Base-by-base conservation (phyloP, 2,329 filamentous ascomycete genomes). In the Alternaria tenuissima region DNA sequence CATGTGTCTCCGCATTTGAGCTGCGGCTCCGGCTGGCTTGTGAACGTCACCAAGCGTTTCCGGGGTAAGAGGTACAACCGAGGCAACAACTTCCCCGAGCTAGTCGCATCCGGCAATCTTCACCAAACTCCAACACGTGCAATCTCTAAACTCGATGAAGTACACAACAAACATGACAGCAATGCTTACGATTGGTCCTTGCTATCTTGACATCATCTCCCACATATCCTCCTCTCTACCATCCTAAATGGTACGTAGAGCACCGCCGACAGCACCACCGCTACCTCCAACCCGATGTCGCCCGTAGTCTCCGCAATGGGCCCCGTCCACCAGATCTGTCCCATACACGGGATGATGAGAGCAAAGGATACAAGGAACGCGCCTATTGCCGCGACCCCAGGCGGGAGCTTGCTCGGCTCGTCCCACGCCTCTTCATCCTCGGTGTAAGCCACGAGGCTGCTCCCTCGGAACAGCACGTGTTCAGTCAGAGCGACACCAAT, bases 281-380 rank as follows among this genome's bases (percentile, higher is more conserved):
- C 87, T 72, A 88, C 77, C 78, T 90, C 88, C 58, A 90, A 89
- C 0, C 88, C 88, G 71, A 90, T 85, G 64, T 90, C 88, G 0
- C 88, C 88, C 11, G 87, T 88, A 36, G 68, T 83, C 74, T 82
- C 76, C 0, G 87, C 87, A 65, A 89, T 85, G 0, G 87, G 87
- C 0, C 87, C 87, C 8, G 81, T 84, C 69, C 83, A 89, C 87
- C 87, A 89, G 4, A 82, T 84, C 74, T 88, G 85, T 9, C 80
- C 81, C 83, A 89, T 89, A 32, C 83, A 85, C 0, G 87, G 87
- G 7, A 89, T 79, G 2, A 89, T 82, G 8, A 89, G 63, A 5
- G 65, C 80, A 65, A 82, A 81, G 55, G 76, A 78, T 3, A 78
- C 59, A 3, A 78, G 68, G 6, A 73, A 74, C 4, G 80, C 77